Evolutionary conservation across 441 rosid genomes (phyloP).

Genomic region (Pelargonium fulgidum): DNA sequence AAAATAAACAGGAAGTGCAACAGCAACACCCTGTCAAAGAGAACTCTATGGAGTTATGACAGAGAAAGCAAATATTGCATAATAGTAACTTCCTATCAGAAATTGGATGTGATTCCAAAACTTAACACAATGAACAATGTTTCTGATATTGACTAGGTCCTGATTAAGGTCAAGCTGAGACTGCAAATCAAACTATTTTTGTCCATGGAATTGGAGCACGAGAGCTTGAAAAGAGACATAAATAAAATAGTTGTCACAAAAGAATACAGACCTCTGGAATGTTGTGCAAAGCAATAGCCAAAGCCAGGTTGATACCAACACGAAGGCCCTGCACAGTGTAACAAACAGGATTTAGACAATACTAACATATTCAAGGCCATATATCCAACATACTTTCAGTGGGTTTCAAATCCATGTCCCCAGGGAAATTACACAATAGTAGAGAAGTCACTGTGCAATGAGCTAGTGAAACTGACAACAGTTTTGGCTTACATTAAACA

Average conservation of each 20-base stretch:
- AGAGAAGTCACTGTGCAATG: too few relatives aligned
- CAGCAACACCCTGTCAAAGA: constrained; percentile 79
- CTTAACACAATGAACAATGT: too few relatives aligned
- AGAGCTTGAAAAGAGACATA: constrained; percentile 4
- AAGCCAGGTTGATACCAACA: constrained; percentile 89
- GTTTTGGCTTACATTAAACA: too few relatives aligned
- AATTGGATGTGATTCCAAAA: constrained; percentile 6
- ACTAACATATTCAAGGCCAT: not conserved
- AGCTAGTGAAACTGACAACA: too few relatives aligned
- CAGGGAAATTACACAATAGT: too few relatives aligned
- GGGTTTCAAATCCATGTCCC: too few relatives aligned
- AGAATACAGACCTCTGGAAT: constrained; percentile 78
- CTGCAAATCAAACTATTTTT: not conserved
- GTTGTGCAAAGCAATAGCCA: constrained; percentile 98
- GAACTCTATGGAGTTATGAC: constrained; percentile 16
- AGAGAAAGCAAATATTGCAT: not conserved
- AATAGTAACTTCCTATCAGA: constrained; percentile 2
- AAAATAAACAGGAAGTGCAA: constrained; percentile 92
- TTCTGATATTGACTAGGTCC: too few relatives aligned
- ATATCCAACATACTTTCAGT: too few relatives aligned
- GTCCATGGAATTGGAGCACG: not conserved
- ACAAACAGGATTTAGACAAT: constrained; percentile 11
- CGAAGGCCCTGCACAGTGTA: constrained; percentile 64
- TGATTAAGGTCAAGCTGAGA: too few relatives aligned
- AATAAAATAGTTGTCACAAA: constrained; percentile 6